Base-by-base conservation (phyloP, 495 filamentous ascomycete genomes). In the Penicillium psychrofluorescens region DNA sequence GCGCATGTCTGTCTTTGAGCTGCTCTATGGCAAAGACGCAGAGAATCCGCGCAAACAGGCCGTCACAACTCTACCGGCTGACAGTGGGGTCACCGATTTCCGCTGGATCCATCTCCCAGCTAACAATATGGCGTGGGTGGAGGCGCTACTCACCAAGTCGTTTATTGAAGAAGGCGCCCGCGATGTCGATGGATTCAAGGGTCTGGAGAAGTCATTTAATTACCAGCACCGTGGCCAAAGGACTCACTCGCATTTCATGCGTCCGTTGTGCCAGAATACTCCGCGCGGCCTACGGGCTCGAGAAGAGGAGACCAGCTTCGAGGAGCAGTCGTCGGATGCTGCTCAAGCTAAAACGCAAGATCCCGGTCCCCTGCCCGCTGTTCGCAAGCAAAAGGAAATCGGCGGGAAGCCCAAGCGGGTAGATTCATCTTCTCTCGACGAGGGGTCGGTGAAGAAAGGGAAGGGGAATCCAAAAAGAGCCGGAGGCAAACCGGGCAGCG, bases 71-170 rank as follows among this genome's bases (percentile, higher is more conserved):
- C 44, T 80, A 1, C 73, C 76, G 0, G 72, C 67, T 30, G 72
- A 81, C 41, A 70, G 67, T 38, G 68, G 71, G 32, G 70, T 69
- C 7, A 72, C 74, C n/a, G 66, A 77, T 30, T 86, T 84, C 47
- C 65, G 82, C 16, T 86, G 82, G 82, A 83, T 86, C 44, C 81
- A 86, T 66, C 62, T 86, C 0, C 82, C 82, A 6, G 80, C 81
- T 0, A 83, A 79, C 43, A 76, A 77, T 43, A 72, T 80, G 67
- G 63, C 68, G 10, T 76, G 72, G 75, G 74, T 82, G 2, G 77
- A 85, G 58, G 73, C 80, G 0, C 64, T 85, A 2, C 59, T 83
- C 13, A 81, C 79, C 14, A 85, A 85, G 48, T 67, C 70, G 8
- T 85, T 85, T 45, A 78, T 85, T 37, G 82, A 85, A 55, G 78